Evolutionary conservation across 768 basidiomycete species (phyloP), one percentile per base, ranked within the genome.

Genomic region (Tulasnella sp.): DNA sequence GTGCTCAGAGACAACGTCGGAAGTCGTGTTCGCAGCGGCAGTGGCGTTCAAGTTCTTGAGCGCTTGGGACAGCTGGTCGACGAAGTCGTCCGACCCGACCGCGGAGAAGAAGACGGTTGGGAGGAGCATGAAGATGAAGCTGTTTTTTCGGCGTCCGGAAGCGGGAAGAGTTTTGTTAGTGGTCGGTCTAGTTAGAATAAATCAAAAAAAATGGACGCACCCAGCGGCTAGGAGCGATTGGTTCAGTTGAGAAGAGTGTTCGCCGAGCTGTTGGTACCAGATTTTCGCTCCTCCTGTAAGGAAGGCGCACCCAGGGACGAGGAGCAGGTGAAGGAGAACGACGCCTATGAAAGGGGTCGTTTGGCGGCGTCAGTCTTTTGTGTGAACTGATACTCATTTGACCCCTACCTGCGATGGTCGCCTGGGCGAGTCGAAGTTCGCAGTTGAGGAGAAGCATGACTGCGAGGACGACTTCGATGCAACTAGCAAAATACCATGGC

Each of bases 221-320:
- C 74, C 34, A 38, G 42, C 75, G 4, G 44, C 34, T 16, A 76
- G 5, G 12, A 76, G 75, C 36, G 75, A 62, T 62, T 76, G 75
- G 46, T 76, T 76, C 46, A 76, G n/a, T 42, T 76, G 87, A 0
- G 90, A 89, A 14, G 89, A 82, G 82, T 91, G 90, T 2, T 91
- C 91, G 82, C 92, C 90, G 12, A 94, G 85, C 77, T 92, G 88
- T 84, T 94, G 93, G 74, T 92, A 88, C 82, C 89, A 85, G 38
- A 93, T 86, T 31, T 88, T 87, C n/a, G 89, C 90, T 71, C 93
- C 93, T 34, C 92, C 93, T 2, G 89, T 88, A n/a, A 93, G 86
- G 83, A 93, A 94, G 0, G 92, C 87, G 5, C 88, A 87, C 2
- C 93, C 93, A 0, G 93, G 92, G 68, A 94, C 87, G 19, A 94